These are phyloP conservation scores for Cercospora zeina DNA, from an alignment of 2,329 filamentous ascomycete genomes.

Conservation along the genomic window DNA sequence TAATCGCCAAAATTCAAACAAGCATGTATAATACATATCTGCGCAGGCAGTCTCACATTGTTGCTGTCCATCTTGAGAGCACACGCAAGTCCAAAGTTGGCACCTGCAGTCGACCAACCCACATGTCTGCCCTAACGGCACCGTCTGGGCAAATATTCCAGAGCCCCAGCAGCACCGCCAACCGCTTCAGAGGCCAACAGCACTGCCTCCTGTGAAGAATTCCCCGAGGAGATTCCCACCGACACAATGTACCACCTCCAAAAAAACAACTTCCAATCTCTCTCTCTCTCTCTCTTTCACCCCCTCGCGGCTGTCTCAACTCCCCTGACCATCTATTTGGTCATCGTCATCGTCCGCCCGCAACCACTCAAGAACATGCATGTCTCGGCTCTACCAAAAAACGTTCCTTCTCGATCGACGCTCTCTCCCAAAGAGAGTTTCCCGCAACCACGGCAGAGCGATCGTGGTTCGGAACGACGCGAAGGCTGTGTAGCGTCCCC, in stretches of 20 bases:
- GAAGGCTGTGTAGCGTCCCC: neutral
- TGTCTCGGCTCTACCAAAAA: constrained; percentile 8
- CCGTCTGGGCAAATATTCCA: neutral
- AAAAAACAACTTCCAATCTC: too few species aligned
- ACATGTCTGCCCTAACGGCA: neutral
- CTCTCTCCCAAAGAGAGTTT: neutral
- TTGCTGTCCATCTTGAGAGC: neutral
- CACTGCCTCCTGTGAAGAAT: neutral
- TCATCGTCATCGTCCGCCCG: neutral
- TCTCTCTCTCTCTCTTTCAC: too few species aligned
- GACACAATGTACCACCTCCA: too few species aligned
- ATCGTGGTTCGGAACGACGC: neutral
- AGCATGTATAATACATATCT: neutral
- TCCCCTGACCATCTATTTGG: neutral
- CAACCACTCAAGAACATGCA: neutral
- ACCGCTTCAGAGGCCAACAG: neutral
- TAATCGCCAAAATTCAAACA: constrained; percentile 39
- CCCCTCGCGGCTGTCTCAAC: neutral
- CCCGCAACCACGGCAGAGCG: neutral
- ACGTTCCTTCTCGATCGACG: neutral
- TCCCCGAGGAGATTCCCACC: neutral
- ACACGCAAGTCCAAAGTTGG: too few species aligned
- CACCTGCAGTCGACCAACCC: neutral
- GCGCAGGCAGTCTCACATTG: too few species aligned
- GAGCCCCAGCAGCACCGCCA: neutral